These are phyloP conservation scores for Penicillium sp. DNA, from an alignment of 2,329 filamentous ascomycete genomes.

Conservation along the genomic window DNA sequence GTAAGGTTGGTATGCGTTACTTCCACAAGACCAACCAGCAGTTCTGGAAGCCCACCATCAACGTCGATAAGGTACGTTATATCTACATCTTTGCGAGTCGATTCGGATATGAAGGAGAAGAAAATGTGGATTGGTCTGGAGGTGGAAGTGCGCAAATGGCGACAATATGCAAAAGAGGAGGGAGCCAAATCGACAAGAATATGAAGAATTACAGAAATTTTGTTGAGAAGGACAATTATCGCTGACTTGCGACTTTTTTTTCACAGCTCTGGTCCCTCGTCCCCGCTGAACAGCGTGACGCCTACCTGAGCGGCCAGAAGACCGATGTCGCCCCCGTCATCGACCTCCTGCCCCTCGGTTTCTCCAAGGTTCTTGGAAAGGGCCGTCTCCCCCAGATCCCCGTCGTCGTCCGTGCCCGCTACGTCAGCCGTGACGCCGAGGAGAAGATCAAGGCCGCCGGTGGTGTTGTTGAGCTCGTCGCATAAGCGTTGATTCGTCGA, in stretches of 20 bases:
- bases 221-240: constrained; percentile 4
- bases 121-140: constrained; percentile 6
- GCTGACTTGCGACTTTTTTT: constrained; percentile 16
- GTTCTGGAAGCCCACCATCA: constrained; percentile 98
- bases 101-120: constrained; percentile 4
- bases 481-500: constrained; percentile 56
- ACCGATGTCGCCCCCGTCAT: constrained; percentile 94
- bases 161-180: background rate
- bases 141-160: background rate
- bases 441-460: constrained; percentile 98
- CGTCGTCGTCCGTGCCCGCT: constrained; percentile 90
- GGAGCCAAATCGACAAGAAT: background rate
- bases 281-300: constrained; percentile 85
- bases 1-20: constrained; percentile 92
- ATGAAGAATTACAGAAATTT: background rate
- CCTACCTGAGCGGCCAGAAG: constrained; percentile 78
- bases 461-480: constrained; percentile 92
- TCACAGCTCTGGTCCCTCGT: constrained; percentile 89
- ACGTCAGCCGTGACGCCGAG: constrained; percentile 94
- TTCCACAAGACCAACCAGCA: constrained; percentile 96
- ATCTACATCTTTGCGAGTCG: constrained; percentile 12
- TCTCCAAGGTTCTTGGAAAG: constrained; percentile 99
- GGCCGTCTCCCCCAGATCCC: constrained; percentile 91
- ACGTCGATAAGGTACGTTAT: constrained; percentile 88
- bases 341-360: constrained; percentile 94